A percentile compares a stretch with the other conserved stretches of the same genome.
phyloP scores from a whole-genome alignment of 441 rosid genomes.

The Hypseocharis bilobata region DNA sequence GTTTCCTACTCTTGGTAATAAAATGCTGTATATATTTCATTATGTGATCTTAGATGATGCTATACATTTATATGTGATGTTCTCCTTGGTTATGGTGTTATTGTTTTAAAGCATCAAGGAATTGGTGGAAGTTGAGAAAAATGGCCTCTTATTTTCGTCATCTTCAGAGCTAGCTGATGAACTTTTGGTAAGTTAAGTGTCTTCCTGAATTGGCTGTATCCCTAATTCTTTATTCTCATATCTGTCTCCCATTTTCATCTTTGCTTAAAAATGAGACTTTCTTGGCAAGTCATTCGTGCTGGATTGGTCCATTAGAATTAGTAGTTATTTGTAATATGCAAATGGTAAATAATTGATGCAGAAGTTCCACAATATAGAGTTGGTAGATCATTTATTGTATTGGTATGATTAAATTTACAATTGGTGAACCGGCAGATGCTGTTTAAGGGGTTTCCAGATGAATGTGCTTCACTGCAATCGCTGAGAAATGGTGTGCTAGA shows the following conservation, averaged over 20 bases:
- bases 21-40: neutral
- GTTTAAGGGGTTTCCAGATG: conserved; percentile 72
- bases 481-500: conserved; percentile 61
- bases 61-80: neutral
- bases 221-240: neutral
- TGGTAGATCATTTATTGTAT: neutral
- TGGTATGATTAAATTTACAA: neutral
- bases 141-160: conserved; percentile 86
- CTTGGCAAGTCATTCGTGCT: neutral
- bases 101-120: conserved; percentile 62
- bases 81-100: conserved; percentile 5
- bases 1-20: conserved; percentile 84
- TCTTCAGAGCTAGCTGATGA: conserved; percentile 85
- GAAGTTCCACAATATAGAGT: neutral
- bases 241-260: neutral
- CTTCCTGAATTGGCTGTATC: neutral
- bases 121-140: conserved; percentile 65
- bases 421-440: conserved; percentile 36
- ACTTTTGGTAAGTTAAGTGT: conserved; percentile 47
- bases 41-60: conserved; percentile 2
- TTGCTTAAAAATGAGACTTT: neutral
- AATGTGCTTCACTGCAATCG: conserved; percentile 45
- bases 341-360: neutral
- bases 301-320: neutral
- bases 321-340: neutral